phyloP scores from a whole-genome alignment of 2,329 filamentous ascomycete species.

The Diaporthe destruens region DNA sequence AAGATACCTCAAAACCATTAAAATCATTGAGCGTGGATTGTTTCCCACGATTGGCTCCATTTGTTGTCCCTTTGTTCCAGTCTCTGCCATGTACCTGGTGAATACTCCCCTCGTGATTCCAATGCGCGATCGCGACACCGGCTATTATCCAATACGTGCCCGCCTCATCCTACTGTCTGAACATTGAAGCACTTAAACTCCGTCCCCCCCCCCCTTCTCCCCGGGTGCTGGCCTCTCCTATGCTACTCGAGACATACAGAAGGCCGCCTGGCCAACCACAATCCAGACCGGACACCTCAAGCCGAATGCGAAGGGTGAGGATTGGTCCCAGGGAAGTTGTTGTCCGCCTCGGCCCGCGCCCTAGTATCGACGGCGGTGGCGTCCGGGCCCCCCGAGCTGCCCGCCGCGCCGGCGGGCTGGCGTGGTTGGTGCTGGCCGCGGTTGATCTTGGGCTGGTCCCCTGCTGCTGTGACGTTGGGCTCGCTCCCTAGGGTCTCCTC shows the following conservation, averaged over 20 bases:
- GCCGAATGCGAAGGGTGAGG: constrained; percentile 41
- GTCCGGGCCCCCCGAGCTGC: neutral
- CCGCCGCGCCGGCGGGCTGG: constrained; percentile 39
- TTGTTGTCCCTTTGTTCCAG: too few species aligned
- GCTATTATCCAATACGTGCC: neutral
- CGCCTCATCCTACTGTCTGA: too few species aligned
- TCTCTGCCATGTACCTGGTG: neutral
- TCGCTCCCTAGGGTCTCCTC: constrained; percentile 36
- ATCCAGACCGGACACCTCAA: neutral
- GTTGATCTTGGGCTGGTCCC: constrained; percentile 36
- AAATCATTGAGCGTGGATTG: neutral
- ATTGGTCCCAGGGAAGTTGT: constrained; percentile 44
- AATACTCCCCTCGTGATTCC: neutral
- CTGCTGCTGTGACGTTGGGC: constrained; percentile 29
- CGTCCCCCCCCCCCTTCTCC: too few species aligned
- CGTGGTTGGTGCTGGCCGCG: constrained; percentile 41
- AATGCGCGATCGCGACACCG: neutral
- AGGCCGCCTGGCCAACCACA: neutral
- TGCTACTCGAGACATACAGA: too few species aligned
- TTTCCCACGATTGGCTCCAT: neutral
- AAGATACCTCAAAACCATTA: constrained; percentile 13
- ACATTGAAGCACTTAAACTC: neutral
- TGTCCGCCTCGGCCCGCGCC: constrained; percentile 40
- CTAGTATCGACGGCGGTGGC: constrained; percentile 1
- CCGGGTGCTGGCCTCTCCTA: too few species aligned